These are phyloP conservation scores for Pelargonium cotyledonis DNA, from an alignment of 441 rosid species.

Conservation along the genomic window DNA sequence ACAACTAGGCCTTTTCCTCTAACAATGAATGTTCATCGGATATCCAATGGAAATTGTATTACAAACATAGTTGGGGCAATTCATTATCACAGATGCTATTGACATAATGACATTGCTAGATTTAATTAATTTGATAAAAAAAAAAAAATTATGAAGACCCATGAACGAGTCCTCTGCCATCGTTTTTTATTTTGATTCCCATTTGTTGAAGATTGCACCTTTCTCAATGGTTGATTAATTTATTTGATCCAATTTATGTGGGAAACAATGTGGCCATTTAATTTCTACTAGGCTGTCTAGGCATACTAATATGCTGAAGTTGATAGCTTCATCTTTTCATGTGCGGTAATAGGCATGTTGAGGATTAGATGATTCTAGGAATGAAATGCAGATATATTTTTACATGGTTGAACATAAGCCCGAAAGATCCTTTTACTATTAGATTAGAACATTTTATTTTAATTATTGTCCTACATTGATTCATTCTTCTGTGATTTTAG, in stretches of 20 bases:
- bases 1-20: not conserved
- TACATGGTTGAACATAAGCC: not conserved
- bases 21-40: not conserved
- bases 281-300: not conserved
- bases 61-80: not conserved
- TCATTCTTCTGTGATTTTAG: constrained; percentile 38
- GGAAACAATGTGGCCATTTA: not conserved
- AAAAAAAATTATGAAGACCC: not conserved
- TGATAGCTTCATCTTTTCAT: constrained; percentile 11
- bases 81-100: not conserved
- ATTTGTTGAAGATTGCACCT: constrained; percentile 1
- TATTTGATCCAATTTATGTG: not conserved
- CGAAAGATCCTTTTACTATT: constrained; percentile 1
- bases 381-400: not conserved
- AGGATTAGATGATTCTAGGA: constrained; percentile 5
- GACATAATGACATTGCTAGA: not conserved
- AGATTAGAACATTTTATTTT: not conserved
- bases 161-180: not conserved
- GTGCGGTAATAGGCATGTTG: constrained; percentile 4
- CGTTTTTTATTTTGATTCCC: not conserved
- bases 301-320: not conserved
- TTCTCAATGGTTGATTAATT: constrained; percentile 5
- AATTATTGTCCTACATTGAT: not conserved
- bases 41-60: not conserved
- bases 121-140: no score